Percentiles rank a stretch among this genome's conserved stretches.
phyloP scores from a whole-genome alignment of 2,329 filamentous ascomycete genomes.

The Colletotrichum paranaense region DNA sequence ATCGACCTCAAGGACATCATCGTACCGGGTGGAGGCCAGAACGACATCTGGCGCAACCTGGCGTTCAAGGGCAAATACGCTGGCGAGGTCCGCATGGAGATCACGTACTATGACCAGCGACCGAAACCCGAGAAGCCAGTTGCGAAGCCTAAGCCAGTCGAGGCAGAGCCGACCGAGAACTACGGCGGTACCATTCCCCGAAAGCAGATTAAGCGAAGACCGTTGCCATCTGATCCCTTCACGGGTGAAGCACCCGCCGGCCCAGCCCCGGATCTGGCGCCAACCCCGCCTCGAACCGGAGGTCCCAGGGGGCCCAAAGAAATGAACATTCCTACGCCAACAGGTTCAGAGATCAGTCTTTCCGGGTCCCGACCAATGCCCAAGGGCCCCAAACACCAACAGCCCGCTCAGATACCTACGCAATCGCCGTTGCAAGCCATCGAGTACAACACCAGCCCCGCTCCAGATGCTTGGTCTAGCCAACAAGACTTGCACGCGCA shows the following conservation, averaged over 20 bases:
- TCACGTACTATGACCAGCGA: slow-evolving; percentile 94
- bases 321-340: slow-evolving; percentile 7
- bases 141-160: slow-evolving; percentile 62
- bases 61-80: slow-evolving; percentile 94
- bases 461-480: slow-evolving; percentile 28
- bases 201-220: slow-evolving; percentile 81
- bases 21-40: slow-evolving; percentile 89
- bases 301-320: slow-evolving; percentile 31
- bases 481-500: slow-evolving; percentile 52
- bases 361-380: slow-evolving; percentile 31
- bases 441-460: slow-evolving; percentile 60
- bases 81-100: slow-evolving; percentile 92
- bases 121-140: slow-evolving; percentile 80
- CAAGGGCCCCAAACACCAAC: slow-evolving; percentile 49
- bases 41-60: slow-evolving; percentile 90
- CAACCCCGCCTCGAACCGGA: slow-evolving; percentile 57
- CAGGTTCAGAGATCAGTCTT: slow-evolving; percentile 23
- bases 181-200: slow-evolving; percentile 59
- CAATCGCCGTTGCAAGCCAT: slow-evolving; percentile 65
- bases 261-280: slow-evolving; percentile 53
- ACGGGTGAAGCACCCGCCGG: slow-evolving; percentile 59
- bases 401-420: slow-evolving; percentile 54
- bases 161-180: slow-evolving; percentile 13
- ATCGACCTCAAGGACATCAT: slow-evolving; percentile 86
- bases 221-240: slow-evolving; percentile 83